Base-by-base conservation (phyloP, 768 basidiomycete species). In the Rhizopogon vulgaris region DNA sequence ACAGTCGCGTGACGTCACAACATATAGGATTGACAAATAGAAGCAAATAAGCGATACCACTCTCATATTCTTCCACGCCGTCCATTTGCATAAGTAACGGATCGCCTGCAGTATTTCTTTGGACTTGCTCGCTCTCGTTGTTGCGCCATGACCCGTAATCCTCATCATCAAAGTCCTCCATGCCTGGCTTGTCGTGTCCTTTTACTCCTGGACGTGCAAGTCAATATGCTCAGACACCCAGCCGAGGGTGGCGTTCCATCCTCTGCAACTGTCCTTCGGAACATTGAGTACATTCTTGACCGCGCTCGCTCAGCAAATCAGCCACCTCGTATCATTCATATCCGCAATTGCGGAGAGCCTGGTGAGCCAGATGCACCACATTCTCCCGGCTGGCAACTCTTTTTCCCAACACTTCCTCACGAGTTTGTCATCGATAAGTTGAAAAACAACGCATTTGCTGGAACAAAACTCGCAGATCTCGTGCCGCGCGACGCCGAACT, bases 361-460 rank as follows among this genome's bases (percentile, higher is more conserved):
- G 78, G 83, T 38, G 84, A 87, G 12, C 64, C 77, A 4, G 85
- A 87, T 67, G 80, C 82, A 60, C 77, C 75, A 0, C 56, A 71
- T 54, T 68, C 78, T 0, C 62, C 73, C 1, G 83, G 83, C 3
- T 87, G 85, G 85, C 65, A 78, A 57, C 79, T 87, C 58, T 74
- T 75, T 50, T 78, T 81, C 66, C 58, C 70, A 15, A 78, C 82
- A 0, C 72, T 73, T 7, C 64, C 73, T 0, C 59, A 71, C 59
- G 85, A 87, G 62, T 62, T 68, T 46, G 70, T 85, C 48, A 57
- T 87, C 41, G 84, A 87, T 69, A 87, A 86, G 69, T 69, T 70
- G 45, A 83, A 83, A 69, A 85, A 82, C 69, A 85, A 87, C 57
- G 83, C 84, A 25, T 88, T 87, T 56, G 72, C 76, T 0, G 81